Evolutionary conservation across 2,329 filamentous ascomycete species (phyloP), one percentile per base, ranked within the genome.

Genomic region (Fusarium kyushuense): DNA sequence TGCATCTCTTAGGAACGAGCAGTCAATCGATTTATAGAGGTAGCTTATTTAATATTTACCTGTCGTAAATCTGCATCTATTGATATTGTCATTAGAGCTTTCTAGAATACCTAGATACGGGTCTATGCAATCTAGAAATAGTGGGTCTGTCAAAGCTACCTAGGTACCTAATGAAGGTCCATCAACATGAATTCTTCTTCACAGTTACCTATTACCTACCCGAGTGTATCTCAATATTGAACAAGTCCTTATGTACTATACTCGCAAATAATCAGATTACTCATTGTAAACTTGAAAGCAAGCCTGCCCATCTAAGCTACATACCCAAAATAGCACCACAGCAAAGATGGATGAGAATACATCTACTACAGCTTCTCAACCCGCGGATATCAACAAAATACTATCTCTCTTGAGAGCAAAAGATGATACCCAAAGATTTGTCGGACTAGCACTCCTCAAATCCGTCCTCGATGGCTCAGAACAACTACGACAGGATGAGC

Each of bases 391-490:
- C 52, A 77, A 83, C 51, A 86, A 85, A 70, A 84, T 90, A 54
- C 80, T 86, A 66, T 72, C 79, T 2, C 82, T 91, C 4, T 82
- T 92, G 33, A 80, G 81, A 54, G 78, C 86, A 54, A 88, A 87
- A 63, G 85, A 91, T 73, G 89, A 92, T 74, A 92, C 90, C 1
- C 87, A 88, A 21, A 84, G 87, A 72, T 91, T 92, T 69, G 89
- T 91, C 38, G 90, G 89, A 10, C 80, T 92, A 23, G 87, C 89
- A 2, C 81, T 92, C 23, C 82, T 92, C 51, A 90, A 89, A 72
- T 86, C 87, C n/a, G 78, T 90, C 14, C 81, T 92, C 32, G 89
- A 91, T 76, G 88, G 87, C 73, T 84, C 86, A 8, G 77, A 82
- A 23, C 76, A 82, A n/a, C 76, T 89, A 23, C 82, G 82, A 43